A percentile compares a stretch with the other conserved stretches of the same genome.
These are phyloP conservation scores for Aphanomyces cochlioides DNA, from an alignment of 352 stramenopile genomes.

Conservation along the genomic window DNA sequence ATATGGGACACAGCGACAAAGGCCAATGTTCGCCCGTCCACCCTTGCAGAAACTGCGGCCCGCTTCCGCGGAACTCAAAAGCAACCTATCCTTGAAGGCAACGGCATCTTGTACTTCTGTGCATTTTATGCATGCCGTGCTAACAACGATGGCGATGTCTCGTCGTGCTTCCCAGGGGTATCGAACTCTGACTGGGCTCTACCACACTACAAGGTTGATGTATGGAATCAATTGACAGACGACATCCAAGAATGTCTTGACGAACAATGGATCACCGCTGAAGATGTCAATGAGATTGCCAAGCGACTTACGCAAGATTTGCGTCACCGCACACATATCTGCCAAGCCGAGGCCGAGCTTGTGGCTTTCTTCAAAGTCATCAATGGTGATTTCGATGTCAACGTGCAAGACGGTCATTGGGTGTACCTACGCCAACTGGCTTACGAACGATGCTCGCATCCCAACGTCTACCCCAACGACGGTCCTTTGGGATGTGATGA, in stretches of 20 bases:
- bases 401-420: conserved; percentile 18
- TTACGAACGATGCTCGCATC: not conserved
- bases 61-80: conserved; percentile 1
- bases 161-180: conserved; percentile 18
- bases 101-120: conserved; percentile 25
- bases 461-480: no score
- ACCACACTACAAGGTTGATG: conserved; percentile 10
- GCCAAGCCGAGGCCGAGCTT: conserved; percentile 23
- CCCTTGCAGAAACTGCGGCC: conserved; percentile 16
- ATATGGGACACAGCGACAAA: not conserved
- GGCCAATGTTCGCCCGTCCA: conserved; percentile 1
- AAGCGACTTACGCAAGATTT: conserved; percentile 4
- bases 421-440: conserved; percentile 22
- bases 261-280: not conserved
- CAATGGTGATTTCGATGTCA: conserved; percentile 19
- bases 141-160: conserved; percentile 25
- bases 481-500: not conserved
- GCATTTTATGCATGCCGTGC: conserved; percentile 25
- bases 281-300: conserved; percentile 15
- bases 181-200: conserved; percentile 8
- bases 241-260: conserved; percentile 20
- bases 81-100: conserved; percentile 28
- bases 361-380: conserved; percentile 21
- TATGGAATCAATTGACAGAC: conserved; percentile 17
- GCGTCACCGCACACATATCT: conserved; percentile 16